Percentiles rank a stretch among this genome's conserved stretches.
Conservation (phyloP, 257 asterid species). For the Przewalskia tangutica region DNA sequence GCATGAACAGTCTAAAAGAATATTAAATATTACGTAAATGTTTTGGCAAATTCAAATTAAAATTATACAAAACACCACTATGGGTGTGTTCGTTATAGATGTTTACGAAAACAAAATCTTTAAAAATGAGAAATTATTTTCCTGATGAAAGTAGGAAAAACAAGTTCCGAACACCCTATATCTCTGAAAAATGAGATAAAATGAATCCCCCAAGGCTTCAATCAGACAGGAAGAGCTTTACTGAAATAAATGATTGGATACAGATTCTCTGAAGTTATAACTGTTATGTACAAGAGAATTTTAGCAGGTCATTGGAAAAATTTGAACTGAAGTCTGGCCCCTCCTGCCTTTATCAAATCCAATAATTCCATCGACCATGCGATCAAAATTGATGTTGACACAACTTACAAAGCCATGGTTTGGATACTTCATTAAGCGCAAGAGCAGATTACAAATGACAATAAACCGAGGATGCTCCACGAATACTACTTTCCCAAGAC, state of each 20-base stretch:
- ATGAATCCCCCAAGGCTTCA: not conserved
- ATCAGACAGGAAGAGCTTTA: not conserved
- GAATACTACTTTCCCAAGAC: not conserved
- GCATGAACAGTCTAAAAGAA: not conserved
- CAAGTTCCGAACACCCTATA: too few relatives aligned
- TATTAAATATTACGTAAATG: too few relatives aligned
- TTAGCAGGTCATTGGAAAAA: not conserved
- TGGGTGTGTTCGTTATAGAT: too few relatives aligned
- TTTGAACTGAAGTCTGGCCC: not conserved
- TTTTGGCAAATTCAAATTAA: not conserved
- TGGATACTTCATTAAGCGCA: too few relatives aligned
- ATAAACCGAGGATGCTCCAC: not conserved
- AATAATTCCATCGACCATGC: not conserved
- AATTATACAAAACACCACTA: not conserved
- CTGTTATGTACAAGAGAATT: not conserved
- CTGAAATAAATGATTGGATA: not conserved
- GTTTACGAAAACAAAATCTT: too few relatives aligned
- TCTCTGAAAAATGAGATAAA: not conserved
- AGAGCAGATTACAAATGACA: not conserved
- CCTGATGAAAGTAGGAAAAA: too few relatives aligned
- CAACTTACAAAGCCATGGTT: not conserved
- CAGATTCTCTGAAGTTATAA: not conserved
- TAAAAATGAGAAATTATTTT: too few relatives aligned
- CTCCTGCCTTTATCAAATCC: not conserved
- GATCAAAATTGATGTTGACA: not conserved